These are phyloP conservation scores for Pestalotiopsis sp. DNA, from an alignment of 2,329 filamentous ascomycete genomes.

Conservation along the genomic window DNA sequence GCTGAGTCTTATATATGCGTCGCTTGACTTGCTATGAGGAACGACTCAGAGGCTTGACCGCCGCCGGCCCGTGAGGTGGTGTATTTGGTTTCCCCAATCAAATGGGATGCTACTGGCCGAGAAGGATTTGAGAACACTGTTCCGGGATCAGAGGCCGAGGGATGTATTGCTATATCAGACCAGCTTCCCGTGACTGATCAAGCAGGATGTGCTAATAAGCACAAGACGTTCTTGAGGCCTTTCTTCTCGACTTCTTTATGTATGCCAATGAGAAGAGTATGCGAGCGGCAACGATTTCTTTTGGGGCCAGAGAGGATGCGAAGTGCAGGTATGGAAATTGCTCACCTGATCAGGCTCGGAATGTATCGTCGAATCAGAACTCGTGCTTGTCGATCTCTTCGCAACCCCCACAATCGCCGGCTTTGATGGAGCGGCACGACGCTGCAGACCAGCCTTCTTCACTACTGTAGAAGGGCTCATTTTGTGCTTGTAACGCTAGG, in stretches of 20 bases:
- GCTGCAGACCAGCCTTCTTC: not conserved
- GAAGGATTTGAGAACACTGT: not conserved
- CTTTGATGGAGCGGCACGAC: not conserved
- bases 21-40: too few relatives aligned
- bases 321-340: not conserved
- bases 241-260: not conserved
- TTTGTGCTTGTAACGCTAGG: not conserved
- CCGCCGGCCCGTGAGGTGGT: too few relatives aligned
- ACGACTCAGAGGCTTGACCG: too few relatives aligned
- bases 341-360: not conserved
- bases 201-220: not conserved
- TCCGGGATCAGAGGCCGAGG: not conserved
- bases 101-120: too few relatives aligned
- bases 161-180: not conserved
- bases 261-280: not conserved
- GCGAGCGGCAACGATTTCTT: not conserved
- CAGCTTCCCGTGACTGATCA: not conserved
- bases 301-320: not conserved
- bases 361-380: not conserved
- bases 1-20: too few relatives aligned
- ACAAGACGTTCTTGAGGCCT: not conserved
- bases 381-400: not conserved
- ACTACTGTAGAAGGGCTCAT: not conserved
- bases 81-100: too few relatives aligned
- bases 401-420: not conserved